phyloP scores from a whole-genome alignment of 177 flowering plant genomes.

The Viscum album region DNA sequence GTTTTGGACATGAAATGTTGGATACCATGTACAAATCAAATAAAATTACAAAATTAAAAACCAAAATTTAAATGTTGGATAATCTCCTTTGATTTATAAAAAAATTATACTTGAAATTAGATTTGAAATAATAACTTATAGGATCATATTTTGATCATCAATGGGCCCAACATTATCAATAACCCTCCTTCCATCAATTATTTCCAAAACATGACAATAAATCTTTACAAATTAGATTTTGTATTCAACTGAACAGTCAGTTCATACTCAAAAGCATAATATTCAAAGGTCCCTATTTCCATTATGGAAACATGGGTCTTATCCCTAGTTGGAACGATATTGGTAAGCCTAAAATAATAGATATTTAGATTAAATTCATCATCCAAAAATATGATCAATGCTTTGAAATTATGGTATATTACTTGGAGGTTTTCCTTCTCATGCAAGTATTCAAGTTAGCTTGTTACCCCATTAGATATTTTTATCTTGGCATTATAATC shows the following conservation, averaged over 20 bases:
- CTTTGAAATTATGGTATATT: not conserved
- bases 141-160: not conserved
- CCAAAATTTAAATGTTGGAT: too few relatives aligned
- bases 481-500: not conserved
- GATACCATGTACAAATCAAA: too few relatives aligned
- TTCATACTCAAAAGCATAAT: not conserved
- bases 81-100: too few relatives aligned
- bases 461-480: not conserved
- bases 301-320: conserved; percentile 1
- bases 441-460: conserved; percentile 1
- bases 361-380: not conserved
- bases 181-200: not conserved
- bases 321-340: not conserved
- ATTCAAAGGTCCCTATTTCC: conserved; percentile 1
- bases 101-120: too few relatives aligned
- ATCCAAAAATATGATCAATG: not conserved
- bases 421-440: not conserved
- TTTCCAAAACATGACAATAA: not conserved
- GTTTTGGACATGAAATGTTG: too few relatives aligned
- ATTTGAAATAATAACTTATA: too few relatives aligned
- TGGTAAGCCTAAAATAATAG: not conserved
- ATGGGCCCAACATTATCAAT: not conserved
- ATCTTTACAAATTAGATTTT: not conserved
- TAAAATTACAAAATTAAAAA: too few relatives aligned
- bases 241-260: not conserved